A percentile compares a stretch with the other conserved stretches of the same genome.
These are phyloP conservation scores for Drosera capensis DNA, from an alignment of 148 eudicot genomes.

Conservation along the genomic window DNA sequence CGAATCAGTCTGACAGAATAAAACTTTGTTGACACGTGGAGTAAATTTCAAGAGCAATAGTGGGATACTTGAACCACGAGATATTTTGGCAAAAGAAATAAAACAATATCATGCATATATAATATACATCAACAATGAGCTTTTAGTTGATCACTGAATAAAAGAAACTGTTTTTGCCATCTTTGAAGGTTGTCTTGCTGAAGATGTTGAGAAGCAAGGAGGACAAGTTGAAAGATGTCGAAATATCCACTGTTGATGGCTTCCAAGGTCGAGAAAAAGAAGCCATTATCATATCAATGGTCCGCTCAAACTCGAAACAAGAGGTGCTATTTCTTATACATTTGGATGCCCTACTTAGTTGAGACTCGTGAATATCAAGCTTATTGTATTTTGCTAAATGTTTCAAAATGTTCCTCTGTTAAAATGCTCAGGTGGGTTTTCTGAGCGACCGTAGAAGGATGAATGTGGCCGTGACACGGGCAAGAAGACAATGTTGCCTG, in stretches of 20 bases:
- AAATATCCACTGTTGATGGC: conserved; percentile 95
- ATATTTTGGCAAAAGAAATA: too few species aligned
- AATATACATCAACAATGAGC: background rate
- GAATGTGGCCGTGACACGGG: conserved; percentile 98
- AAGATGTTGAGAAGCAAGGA: conserved; percentile 57
- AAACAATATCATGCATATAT: background rate
- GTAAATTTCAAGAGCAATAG: too few species aligned
- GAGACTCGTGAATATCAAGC: background rate
- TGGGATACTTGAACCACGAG: background rate
- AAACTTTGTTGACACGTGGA: too few species aligned
- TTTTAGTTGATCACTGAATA: too few species aligned
- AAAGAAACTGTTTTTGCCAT: too few species aligned
- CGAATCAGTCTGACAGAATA: background rate
- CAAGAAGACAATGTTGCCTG: conserved; percentile 90
- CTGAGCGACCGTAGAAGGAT: conserved; percentile 81
- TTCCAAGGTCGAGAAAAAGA: conserved; percentile 98
- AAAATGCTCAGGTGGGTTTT: conserved; percentile 66
- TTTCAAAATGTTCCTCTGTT: background rate
- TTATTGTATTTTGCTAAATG: background rate
- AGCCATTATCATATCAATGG: conserved; percentile 96
- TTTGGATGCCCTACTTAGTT: background rate
- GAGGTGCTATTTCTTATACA: conserved; percentile 32
- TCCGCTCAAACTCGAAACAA: conserved; percentile 84
- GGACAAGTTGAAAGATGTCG: conserved; percentile 69
- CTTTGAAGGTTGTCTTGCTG: conserved; percentile 67